Evolutionary conservation across 305 asterid genomes (phyloP), one percentile per base, ranked within the genome.

Genomic region (Rubia balearica): DNA sequence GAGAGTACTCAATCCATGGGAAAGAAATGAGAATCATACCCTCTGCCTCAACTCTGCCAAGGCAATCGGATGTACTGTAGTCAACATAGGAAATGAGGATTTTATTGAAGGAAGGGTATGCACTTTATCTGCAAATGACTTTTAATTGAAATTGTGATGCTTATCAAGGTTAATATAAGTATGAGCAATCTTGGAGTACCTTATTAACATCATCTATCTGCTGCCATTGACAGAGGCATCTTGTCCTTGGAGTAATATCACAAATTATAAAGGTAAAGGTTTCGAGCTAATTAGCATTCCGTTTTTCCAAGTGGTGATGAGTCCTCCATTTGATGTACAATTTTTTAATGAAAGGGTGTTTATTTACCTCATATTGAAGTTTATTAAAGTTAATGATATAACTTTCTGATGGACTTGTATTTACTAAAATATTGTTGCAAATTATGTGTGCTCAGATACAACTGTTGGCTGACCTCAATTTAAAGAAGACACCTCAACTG

Each of bases 401-500:
- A 24, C 43, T 42, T 45, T 70, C 62, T 42, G 55, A 36, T 70
- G 68, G 5, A 48, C 41, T 21, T 48, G 17, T 22, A 40, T 48
- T 17, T 9, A 22, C 56, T 42, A 16, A 65, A 19, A 46, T 40
- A 53, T 53, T 38, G 22, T 66, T 72, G 56, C 66, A 21, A 68
- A 69, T 66, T 27, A 41, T 76, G 67, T 51, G 71, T 27, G 78
- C 62, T 71, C 81, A 94, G 97, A 95, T 95, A 76, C 99, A 95
- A 90, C 78, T 95, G 78, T 75, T 95, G 79, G 93, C 99, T 42
- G 96, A 95, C 74, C 90, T 95, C 76, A 90, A 95, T 84, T 75
- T 95, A 41, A 90, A 79, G 85, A 95, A 87, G 81, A 94, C 98
- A 68, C 99, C 99, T 61, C 92, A 91, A 77, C 82, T 94, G 66